Evolutionary conservation across 148 eudicot genomes (phyloP).

Genomic region (Polygonum aviculare): DNA sequence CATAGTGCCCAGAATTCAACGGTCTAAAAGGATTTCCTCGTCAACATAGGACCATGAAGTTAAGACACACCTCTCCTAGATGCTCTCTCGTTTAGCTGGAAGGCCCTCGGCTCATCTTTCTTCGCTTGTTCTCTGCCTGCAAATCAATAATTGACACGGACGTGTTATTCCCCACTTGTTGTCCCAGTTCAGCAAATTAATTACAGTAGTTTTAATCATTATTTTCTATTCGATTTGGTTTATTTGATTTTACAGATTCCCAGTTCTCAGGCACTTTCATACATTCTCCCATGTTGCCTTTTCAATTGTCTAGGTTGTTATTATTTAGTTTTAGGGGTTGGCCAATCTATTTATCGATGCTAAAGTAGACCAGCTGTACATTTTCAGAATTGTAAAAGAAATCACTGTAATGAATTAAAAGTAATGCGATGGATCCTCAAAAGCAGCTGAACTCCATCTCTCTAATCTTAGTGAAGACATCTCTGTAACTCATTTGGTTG

Average conservation of each 20-base stretch:
- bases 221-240: not conserved
- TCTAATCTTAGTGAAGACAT: too few relatives aligned
- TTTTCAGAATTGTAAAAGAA: too few relatives aligned
- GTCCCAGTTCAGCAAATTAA: not conserved
- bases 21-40: not conserved
- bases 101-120: slow-evolving; percentile 19
- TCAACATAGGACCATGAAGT: not conserved
- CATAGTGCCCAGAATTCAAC: not conserved
- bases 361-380: too few relatives aligned
- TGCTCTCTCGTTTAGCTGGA: not conserved
- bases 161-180: not conserved
- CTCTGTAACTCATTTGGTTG: not conserved
- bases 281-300: too few relatives aligned
- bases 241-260: not conserved
- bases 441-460: too few relatives aligned
- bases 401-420: too few relatives aligned
- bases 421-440: too few relatives aligned
- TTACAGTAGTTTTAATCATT: not conserved
- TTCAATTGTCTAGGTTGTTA: too few relatives aligned
- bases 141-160: not conserved
- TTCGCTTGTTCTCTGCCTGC: slow-evolving; percentile 35
- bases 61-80: not conserved
- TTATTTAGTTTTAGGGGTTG: too few relatives aligned
- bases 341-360: too few relatives aligned
- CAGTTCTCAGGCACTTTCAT: too few relatives aligned